These are phyloP conservation scores for Halteria grandinella DNA, from an alignment of 73 alveolate genomes.

Conservation along the genomic window DNA sequence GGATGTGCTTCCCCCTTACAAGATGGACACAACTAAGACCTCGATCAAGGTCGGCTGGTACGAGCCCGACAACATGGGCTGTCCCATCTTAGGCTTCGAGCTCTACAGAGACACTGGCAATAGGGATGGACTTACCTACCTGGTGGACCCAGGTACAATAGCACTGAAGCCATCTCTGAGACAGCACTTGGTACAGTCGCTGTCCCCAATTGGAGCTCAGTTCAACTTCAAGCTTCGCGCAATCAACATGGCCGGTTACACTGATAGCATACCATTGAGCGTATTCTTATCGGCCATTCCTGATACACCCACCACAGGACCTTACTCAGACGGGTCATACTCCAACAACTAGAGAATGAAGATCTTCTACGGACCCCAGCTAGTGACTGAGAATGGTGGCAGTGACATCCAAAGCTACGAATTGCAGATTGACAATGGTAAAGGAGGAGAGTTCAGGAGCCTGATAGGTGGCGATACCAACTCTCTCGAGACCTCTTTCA, in stretches of 20 bases:
- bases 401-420: slow-evolving; percentile 47
- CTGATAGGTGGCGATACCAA: slow-evolving; percentile 43
- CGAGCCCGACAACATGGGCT: slow-evolving; percentile 67
- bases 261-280: slow-evolving; percentile 54
- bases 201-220: slow-evolving; percentile 41
- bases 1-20: slow-evolving; percentile 40
- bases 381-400: slow-evolving; percentile 58
- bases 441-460: slow-evolving; percentile 59
- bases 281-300: slow-evolving; percentile 74
- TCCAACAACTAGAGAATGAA: slow-evolving; percentile 57
- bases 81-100: slow-evolving; percentile 55
- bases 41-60: slow-evolving; percentile 61
- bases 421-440: slow-evolving; percentile 65
- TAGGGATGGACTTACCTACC: slow-evolving; percentile 27
- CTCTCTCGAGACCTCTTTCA: slow-evolving; percentile 60
- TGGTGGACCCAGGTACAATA: slow-evolving; percentile 51
- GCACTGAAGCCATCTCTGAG: slow-evolving; percentile 61
- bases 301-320: slow-evolving; percentile 50
- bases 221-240: slow-evolving; percentile 64
- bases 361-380: slow-evolving; percentile 44
- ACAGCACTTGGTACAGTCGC: slow-evolving; percentile 13
- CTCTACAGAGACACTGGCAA: slow-evolving; percentile 66
- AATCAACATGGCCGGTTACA: slow-evolving; percentile 60
- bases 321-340: slow-evolving; percentile 51
- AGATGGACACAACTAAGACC: slow-evolving; percentile 47